Evolutionary conservation across 176 grass and related monocot species (phyloP).

Genomic region (Typha latifolia): DNA sequence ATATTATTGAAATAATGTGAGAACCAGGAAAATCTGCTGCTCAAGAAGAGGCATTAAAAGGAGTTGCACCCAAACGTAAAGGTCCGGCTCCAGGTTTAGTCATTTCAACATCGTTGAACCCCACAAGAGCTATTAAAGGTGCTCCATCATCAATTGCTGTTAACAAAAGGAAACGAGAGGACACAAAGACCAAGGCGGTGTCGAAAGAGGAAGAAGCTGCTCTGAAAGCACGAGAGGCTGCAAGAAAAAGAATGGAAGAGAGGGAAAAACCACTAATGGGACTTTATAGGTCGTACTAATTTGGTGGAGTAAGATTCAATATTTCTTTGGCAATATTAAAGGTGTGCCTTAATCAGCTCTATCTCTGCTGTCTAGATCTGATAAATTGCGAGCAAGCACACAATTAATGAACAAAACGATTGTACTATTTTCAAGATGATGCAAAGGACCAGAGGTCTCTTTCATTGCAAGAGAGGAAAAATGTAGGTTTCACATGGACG

Average conservation of each 20-base stretch:
- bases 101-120: conserved; percentile 53
- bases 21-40: conserved; percentile 66
- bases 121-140: conserved; percentile 51
- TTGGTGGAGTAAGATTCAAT: neutral
- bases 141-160: conserved; percentile 33
- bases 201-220: conserved; percentile 80
- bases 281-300: conserved; percentile 48
- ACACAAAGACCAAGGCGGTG: conserved; percentile 47
- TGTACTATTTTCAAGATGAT: neutral
- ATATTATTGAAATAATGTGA: conserved; percentile 15
- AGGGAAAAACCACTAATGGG: conserved; percentile 87
- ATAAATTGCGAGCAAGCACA: conserved; percentile 1
- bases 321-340: neutral
- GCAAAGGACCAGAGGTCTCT: too few relatives aligned
- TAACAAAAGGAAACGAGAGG: conserved; percentile 75
- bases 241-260: conserved; percentile 68
- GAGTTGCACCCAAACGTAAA: conserved; percentile 14
- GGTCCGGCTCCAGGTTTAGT: conserved; percentile 57
- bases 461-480: neutral
- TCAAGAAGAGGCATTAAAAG: conserved; percentile 65
- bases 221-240: conserved; percentile 63
- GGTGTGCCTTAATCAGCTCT: neutral
- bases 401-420: neutral
- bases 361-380: neutral
- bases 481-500: neutral